Percentiles rank a stretch among this genome's conserved stretches.
Conservation (phyloP, 371 early-diverging fungal genomes). For the Entomophthora muscae region DNA sequence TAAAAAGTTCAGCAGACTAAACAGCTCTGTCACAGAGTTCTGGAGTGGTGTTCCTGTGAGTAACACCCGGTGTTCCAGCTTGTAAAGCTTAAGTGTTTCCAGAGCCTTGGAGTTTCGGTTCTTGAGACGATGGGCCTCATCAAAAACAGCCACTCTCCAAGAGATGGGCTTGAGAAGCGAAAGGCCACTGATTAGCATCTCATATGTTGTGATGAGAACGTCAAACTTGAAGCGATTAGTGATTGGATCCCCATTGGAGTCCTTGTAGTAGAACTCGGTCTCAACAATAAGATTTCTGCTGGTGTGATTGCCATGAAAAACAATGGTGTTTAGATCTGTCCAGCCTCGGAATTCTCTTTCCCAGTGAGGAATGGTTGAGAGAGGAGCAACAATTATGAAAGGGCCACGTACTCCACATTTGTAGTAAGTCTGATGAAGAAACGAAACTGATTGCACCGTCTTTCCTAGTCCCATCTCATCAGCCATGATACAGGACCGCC, state of each 20-base stretch:
- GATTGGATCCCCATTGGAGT: constrained; percentile 17
- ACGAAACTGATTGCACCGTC: constrained; percentile 85
- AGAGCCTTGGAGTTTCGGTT: constrained; percentile 85
- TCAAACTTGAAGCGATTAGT: constrained; percentile 43
- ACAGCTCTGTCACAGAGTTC: constrained; percentile 85
- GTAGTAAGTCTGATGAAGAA: constrained; percentile 49
- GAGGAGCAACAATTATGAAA: constrained; percentile 79
- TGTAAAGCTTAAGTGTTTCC: constrained; percentile 75
- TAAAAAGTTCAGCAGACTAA: constrained; percentile 87
- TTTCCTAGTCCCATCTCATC: constrained; percentile 98
- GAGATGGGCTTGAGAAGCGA: constrained; percentile 36
- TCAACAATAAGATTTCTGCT: constrained; percentile 50
- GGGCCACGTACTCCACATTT: constrained; percentile 33
- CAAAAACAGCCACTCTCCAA: constrained; percentile 85
- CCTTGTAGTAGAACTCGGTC: constrained; percentile 6
- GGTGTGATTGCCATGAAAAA: constrained; percentile 69
- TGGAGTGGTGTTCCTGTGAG: constrained; percentile 94
- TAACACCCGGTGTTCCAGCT: constrained; percentile 54
- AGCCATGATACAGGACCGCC: constrained; percentile 92
- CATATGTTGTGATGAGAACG: constrained; percentile 75
- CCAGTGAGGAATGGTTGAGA: constrained; percentile 93
- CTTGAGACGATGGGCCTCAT: constrained; percentile 94
- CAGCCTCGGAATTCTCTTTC: constrained; percentile 85
- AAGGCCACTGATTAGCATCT: constrained; percentile 52
- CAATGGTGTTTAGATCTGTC: constrained; percentile 23